Conservation (phyloP, 169 alveolate genomes). For the Pseudocohnilembus persalinus region DNA sequence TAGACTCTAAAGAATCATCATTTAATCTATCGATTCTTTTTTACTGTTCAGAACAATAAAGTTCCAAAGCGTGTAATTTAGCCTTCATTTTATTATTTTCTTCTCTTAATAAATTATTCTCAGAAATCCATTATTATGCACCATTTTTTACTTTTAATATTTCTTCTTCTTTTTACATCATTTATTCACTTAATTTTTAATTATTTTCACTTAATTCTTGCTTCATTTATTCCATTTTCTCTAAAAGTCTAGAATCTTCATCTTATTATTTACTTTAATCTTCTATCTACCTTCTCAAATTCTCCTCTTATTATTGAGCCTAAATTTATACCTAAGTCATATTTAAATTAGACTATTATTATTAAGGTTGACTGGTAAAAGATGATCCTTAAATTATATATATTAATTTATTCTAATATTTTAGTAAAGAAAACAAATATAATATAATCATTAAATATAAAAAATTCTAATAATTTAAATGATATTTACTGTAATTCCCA, state of each 20-base stretch:
- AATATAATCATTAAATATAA: too few relatives aligned
- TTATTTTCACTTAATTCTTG: not conserved
- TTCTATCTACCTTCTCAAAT: not conserved
- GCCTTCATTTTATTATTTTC: constrained; percentile 26
- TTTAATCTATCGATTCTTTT: constrained; percentile 6
- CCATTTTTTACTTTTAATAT: not conserved
- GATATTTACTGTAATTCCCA: not conserved
- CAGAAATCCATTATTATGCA: not conserved
- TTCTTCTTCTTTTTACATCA: constrained; percentile 19
- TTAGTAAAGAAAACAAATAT: not conserved
- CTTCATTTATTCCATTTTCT: not conserved
- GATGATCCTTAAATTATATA: too few relatives aligned
- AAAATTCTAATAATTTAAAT: too few relatives aligned
- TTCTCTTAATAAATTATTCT: not conserved
- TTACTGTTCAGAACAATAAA: constrained; percentile 5
- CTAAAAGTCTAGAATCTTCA: too few relatives aligned
- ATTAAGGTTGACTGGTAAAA: too few relatives aligned
- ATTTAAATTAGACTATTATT: too few relatives aligned
- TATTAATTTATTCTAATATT: too few relatives aligned
- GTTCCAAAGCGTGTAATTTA: constrained; percentile 6
- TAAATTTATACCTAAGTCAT: too few relatives aligned
- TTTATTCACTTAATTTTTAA: not conserved
- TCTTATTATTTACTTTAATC: too few relatives aligned
- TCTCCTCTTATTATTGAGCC: not conserved
- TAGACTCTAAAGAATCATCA: not conserved